These are phyloP conservation scores for Saccharomycopsis javanensis DNA, from an alignment of 805 yeast species.

Conservation along the genomic window DNA sequence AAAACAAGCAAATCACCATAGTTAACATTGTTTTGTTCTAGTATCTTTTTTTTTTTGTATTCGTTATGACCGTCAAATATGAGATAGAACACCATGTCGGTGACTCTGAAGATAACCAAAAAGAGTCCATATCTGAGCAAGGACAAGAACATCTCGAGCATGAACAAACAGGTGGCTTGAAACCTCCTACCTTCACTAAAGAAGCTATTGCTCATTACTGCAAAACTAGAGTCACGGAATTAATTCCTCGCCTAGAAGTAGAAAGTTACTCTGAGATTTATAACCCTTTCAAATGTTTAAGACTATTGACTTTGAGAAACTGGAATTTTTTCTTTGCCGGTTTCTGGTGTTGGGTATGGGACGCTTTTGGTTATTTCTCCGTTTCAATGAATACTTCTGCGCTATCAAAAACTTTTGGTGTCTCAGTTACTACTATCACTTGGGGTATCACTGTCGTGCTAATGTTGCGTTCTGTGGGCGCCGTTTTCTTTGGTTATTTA, in stretches of 20 bases:
- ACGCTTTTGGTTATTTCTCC: conserved; percentile 60
- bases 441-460: conserved; percentile 67
- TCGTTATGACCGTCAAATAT: not conserved
- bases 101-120: not conserved
- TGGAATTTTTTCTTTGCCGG: conserved; percentile 57
- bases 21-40: no score
- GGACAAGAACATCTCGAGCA: not conserved
- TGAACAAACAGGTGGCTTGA: not conserved
- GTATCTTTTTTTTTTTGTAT: not conserved
- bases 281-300: conserved; percentile 37
- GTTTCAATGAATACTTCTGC: conserved; percentile 45
- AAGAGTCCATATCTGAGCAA: not conserved
- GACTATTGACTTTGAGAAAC: conserved; percentile 29
- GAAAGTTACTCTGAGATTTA: conserved; percentile 1
- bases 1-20: no score
- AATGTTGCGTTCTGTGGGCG: conserved; percentile 61
- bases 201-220: conserved; percentile 5
- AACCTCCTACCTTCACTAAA: not conserved
- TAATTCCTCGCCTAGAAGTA: conserved; percentile 8
- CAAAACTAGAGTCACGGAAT: conserved; percentile 7
- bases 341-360: conserved; percentile 59
- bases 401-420: conserved; percentile 40
- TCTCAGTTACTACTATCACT: conserved; percentile 40
- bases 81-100: not conserved
- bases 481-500: conserved; percentile 45